Conservation (phyloP, 257 asterid genomes). For the Solanum lycopersicoides region DNA sequence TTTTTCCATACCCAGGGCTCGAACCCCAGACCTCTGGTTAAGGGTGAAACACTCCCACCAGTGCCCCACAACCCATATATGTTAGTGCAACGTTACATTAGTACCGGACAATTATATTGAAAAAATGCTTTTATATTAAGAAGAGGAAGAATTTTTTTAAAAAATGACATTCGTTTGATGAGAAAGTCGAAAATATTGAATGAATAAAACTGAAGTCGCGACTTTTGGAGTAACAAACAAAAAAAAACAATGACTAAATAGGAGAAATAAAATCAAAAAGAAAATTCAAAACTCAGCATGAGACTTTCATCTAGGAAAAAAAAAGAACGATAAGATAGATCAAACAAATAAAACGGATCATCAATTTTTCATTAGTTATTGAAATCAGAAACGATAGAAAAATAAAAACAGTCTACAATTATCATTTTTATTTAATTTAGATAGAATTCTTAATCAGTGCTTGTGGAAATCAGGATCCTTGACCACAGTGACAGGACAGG, state of each 20-base stretch:
- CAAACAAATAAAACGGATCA: too few species aligned
- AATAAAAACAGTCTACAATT: not conserved
- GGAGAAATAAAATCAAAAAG: too few species aligned
- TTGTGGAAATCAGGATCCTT: constrained; percentile 57
- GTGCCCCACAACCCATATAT: too few species aligned
- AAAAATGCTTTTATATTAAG: too few species aligned
- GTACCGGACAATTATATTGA: rapidly evolving
- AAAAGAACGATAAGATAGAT: not conserved
- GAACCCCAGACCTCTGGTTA: too few species aligned
- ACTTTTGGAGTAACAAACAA: not conserved
- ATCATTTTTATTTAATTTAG: not conserved
- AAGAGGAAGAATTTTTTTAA: too few species aligned
- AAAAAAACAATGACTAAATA: not conserved
- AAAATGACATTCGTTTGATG: not conserved
- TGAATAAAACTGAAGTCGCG: rapidly evolving
- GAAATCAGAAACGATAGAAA: not conserved
- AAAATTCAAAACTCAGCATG: not conserved
- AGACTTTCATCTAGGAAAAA: not conserved
- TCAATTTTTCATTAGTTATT: not conserved
- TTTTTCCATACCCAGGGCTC: too few species aligned
- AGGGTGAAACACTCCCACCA: rapidly evolving
- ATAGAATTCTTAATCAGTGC: constrained; percentile 6
- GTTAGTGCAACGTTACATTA: too few species aligned
- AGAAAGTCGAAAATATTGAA: not conserved
- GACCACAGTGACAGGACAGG: constrained; percentile 67